Evolutionary conservation across 148 eudicot species (phyloP).

Genomic region (Linanthus parryae): DNA sequence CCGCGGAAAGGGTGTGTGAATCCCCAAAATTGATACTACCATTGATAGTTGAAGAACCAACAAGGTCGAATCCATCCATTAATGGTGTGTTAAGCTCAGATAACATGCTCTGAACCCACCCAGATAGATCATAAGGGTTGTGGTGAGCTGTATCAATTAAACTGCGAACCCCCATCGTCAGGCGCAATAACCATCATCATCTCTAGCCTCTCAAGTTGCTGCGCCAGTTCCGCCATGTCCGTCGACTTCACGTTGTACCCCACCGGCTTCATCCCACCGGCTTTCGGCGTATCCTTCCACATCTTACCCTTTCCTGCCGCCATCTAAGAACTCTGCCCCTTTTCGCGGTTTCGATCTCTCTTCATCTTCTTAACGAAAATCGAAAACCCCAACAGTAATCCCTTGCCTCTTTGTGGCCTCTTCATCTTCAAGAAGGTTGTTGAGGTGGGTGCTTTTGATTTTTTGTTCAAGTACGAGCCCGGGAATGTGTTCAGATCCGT

Average conservation of each 20-base stretch:
- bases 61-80: neutral
- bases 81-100: constrained; percentile 39
- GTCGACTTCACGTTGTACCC: no score
- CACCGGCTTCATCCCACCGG: no score
- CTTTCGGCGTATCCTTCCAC: no score
- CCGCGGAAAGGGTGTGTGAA: no score
- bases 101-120: constrained; percentile 65
- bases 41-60: no score
- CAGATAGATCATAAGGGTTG: constrained; percentile 76
- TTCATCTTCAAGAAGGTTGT: no score
- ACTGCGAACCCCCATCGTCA: constrained; percentile 42
- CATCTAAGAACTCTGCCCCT: constrained; percentile 13
- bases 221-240: constrained; percentile 64
- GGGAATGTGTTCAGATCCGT: no score
- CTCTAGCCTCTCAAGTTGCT: constrained; percentile 63
- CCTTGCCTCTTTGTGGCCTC: no score
- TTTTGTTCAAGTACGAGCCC: no score
- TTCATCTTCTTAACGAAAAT: constrained; percentile 23
- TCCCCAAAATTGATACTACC: neutral
- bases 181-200: constrained; percentile 43
- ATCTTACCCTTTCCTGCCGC: no score
- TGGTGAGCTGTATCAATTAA: constrained; percentile 59
- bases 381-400: no score
- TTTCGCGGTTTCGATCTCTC: constrained; percentile 23
- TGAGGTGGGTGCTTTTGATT: no score